Evolutionary conservation across 176 grass and related monocot species (phyloP), one percentile per base, ranked within the genome.

Genomic region (Eremochloa ophiuroides): DNA sequence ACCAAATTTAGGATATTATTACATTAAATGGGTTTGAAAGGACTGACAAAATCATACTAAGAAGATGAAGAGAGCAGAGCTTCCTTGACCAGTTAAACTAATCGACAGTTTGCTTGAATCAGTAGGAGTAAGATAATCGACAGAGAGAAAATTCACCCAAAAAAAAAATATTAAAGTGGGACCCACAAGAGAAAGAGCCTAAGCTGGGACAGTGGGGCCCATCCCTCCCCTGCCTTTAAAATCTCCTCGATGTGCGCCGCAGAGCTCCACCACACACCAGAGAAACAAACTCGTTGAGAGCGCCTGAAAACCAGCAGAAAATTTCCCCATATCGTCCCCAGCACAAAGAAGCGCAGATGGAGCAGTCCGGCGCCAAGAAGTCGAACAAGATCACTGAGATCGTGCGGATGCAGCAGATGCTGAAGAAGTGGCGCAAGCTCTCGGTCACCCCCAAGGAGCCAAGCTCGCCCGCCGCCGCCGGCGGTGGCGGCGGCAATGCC

Each of bases 391-490:
- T 97, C 82, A 92, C 94, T 6, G 94, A 97, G 84, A 88, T 97
- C 58, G 94, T 97, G 30, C 88, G 94, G 4, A 90, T 97, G 33
- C 91, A 97, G 84, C 91, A 80, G 84, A 97, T 97, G 94, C 86
- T 97, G 40, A 97, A 88, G 89, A 97, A 92, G 70, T 97, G 94
- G 94, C 93, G 92, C 91, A 97, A 97, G 82, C 91, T 97, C 33
- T 94, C 94, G 1, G 91, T 92, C 41, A 28, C 91, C 10, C 55
- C 91, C 50, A 94, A 90, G 55, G 42, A 62, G 28, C 42, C 38
- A 16, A 22, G 29, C 38, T 61, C 85, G 4, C 17, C 74, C 17
- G 37, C 74, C 23, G 0, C 83, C 55, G 35, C 14, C 83, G 66
- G 16, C 39, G 65, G 41, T 69, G 87, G 66, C 46, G 65, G 68